phyloP scores from a whole-genome alignment of 2,329 filamentous ascomycete genomes.

The Cylindrodendrum hubeiense region DNA sequence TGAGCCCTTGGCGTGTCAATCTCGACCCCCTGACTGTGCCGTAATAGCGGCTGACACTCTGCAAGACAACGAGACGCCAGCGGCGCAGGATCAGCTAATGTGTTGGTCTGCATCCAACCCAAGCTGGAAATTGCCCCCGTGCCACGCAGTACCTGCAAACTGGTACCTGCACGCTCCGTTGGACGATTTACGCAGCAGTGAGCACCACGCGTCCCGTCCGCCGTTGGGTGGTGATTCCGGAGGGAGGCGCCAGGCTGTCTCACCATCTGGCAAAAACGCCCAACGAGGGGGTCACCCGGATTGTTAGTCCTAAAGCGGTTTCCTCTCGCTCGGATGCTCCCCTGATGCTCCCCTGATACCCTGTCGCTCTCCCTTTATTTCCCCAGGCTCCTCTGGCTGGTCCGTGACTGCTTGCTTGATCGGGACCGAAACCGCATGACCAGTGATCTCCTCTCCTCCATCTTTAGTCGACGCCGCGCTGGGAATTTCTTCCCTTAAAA shows the following conservation, averaged over 20 bases:
- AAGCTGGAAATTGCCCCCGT: conserved; percentile 33
- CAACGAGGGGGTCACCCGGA: background rate
- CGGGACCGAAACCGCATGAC: no score
- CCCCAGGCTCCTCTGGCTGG: background rate
- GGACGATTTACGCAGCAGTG: no score
- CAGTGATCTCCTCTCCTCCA: background rate
- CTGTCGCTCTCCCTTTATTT: background rate
- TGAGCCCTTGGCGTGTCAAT: no score
- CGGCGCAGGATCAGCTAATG: background rate
- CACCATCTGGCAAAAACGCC: background rate
- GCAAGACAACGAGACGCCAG: background rate
- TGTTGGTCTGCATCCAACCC: background rate
- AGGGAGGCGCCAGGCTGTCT: background rate
- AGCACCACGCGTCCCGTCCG: no score
- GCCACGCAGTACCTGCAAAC: conserved; percentile 1
- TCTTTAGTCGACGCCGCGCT: background rate
- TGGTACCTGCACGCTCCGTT: no score
- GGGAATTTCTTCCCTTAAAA: background rate
- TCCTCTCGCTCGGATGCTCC: background rate
- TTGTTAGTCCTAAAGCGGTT: background rate
- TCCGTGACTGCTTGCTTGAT: background rate
- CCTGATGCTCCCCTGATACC: background rate
- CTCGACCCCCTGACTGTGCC: background rate
- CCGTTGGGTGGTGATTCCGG: background rate
- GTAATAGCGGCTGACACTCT: background rate